These are phyloP conservation scores for Saccharomyces hybrid DNA, from an alignment of 1,139 yeast genomes.

Conservation along the genomic window DNA sequence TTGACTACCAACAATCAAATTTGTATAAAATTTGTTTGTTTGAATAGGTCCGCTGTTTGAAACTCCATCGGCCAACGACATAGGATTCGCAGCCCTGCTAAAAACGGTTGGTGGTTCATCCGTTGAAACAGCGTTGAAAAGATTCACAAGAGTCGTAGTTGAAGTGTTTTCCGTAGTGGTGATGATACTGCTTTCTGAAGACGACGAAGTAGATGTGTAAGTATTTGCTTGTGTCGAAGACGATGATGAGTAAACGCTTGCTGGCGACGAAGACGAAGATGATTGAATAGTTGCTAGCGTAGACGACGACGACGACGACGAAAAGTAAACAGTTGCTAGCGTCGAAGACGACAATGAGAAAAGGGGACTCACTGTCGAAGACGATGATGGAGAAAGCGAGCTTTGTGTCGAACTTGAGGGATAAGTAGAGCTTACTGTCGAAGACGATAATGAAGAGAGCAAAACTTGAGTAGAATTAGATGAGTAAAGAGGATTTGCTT, in stretches of 20 bases:
- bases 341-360: not conserved
- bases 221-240: not conserved
- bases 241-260: not conserved
- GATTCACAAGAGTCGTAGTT: slow-evolving; percentile 19
- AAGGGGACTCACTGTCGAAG: not conserved
- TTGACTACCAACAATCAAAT: slow-evolving; percentile 61
- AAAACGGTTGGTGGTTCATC: slow-evolving; percentile 45
- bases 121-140: slow-evolving; percentile 46
- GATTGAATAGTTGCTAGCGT: not conserved
- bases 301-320: not conserved
- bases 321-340: not conserved
- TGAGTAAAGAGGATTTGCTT: not conserved
- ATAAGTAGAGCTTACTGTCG: not conserved
- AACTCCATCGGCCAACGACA: slow-evolving; percentile 39
- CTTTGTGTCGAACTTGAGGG: not conserved
- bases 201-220: not conserved
- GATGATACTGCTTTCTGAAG: not conserved
- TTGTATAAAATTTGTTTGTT: slow-evolving; percentile 81
- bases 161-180: slow-evolving; percentile 1
- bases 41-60: slow-evolving; percentile 44
- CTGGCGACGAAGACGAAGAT: not conserved
- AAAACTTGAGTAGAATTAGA: not conserved
- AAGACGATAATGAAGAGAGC: not conserved
- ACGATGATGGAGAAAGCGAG: not conserved
- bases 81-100: slow-evolving; percentile 40